Conservation (phyloP, 2,329 filamentous ascomycete species). For the Apiospora marii region DNA sequence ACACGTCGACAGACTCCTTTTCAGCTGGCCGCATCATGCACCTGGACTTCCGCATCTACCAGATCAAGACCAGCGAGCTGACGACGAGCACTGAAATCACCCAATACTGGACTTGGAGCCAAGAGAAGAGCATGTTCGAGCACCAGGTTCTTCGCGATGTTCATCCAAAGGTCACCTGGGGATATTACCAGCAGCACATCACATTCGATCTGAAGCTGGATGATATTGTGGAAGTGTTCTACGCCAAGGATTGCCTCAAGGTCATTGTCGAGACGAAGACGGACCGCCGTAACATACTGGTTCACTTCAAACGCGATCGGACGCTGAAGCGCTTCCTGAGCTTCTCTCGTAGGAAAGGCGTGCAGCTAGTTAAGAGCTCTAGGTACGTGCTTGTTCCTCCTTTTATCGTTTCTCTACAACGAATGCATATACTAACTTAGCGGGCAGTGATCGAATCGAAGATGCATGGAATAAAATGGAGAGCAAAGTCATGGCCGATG, state of each 20-base stretch:
- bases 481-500: constrained; percentile 38
- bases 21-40: constrained; percentile 53
- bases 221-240: constrained; percentile 56
- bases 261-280: constrained; percentile 52
- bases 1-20: constrained; percentile 61
- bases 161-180: constrained; percentile 53
- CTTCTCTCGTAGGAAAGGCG: constrained; percentile 53
- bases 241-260: constrained; percentile 50
- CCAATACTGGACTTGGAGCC: constrained; percentile 64
- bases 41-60: constrained; percentile 60
- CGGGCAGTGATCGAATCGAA: constrained; percentile 36
- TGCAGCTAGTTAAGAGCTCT: constrained; percentile 49
- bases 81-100: constrained; percentile 57
- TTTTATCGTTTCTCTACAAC: constrained; percentile 1
- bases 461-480: constrained; percentile 39
- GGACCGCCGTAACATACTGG: constrained; percentile 56
- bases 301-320: constrained; percentile 59
- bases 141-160: constrained; percentile 61
- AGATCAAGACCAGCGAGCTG: constrained; percentile 57
- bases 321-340: constrained; percentile 61
- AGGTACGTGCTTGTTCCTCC: constrained; percentile 46
- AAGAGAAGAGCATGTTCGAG: constrained; percentile 52
- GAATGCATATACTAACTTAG: neutral
- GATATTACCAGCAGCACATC: constrained; percentile 56
- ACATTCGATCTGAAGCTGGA: constrained; percentile 58